Base-by-base conservation (phyloP, 2,329 filamentous ascomycete species). In the Microcyclospora pomicola region DNA sequence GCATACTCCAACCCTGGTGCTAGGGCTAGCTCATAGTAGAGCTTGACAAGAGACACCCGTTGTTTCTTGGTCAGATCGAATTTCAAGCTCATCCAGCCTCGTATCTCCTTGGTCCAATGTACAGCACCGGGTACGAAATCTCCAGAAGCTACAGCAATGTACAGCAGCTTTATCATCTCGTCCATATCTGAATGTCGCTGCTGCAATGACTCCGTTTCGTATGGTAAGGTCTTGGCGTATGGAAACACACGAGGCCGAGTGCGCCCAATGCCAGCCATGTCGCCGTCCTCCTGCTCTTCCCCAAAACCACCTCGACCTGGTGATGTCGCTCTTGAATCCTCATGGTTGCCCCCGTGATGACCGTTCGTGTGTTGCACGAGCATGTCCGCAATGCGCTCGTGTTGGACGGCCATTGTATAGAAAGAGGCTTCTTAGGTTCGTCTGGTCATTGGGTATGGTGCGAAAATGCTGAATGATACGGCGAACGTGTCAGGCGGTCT, bases 101-200 rank as follows among this genome's bases (percentile, higher is more conserved):
- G 77, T 34, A 98, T 78, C 72, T 98, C 91, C 49, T 88, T 78
- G 12, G 91, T 95, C 91, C 91, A 98, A 62, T 98, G 88, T 43
- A 94, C 71, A 19, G 88, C 91, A 27, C 91, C 91, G 0, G 88
- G 84, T 15, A 82, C 80, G 61, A 96, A 96, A 61, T 98, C 91
- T 48, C 94, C 86, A 3, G 91, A 81, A 56, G 86, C 80, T 46
- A 98, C 71, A 40, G 88, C 76, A 50, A 95, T 83, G 59, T 94
- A 96, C 24, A 98, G 78, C 55, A 94, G 83, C 59, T 87, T 91
- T 49, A 96, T 71, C 51, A 95, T 96, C 57, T 86, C 84, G 33
- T 80, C 72, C 34, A 98, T 68, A 44, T 87, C 85, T 36, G 71
- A 72, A 56, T 92, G 79, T 46, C 87, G 75, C 61, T 86, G 74